These are phyloP conservation scores for Leccinellum albellum DNA, from an alignment of 768 basidiomycete genomes.

Conservation along the genomic window DNA sequence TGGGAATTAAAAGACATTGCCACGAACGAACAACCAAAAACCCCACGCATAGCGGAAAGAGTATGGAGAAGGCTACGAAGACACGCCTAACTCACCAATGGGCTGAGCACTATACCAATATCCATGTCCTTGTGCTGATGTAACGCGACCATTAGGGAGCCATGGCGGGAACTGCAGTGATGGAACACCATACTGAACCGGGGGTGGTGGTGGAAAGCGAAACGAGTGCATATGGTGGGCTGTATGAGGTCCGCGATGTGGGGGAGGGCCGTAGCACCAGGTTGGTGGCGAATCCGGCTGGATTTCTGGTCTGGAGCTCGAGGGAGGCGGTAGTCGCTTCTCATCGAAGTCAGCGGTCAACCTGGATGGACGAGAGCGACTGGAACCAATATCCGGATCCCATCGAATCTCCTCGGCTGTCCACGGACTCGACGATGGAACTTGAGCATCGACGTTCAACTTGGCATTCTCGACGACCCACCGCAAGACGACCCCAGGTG, in stretches of 20 bases:
- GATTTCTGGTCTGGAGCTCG: constrained; percentile 2
- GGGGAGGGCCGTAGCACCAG: constrained; percentile 9
- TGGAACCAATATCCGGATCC: constrained; percentile 9
- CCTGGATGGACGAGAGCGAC: neutral
- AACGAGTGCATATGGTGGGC: constrained; percentile 1
- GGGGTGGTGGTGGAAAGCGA: constrained; percentile 12
- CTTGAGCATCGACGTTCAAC: neutral
- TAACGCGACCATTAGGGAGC: constrained; percentile 10
- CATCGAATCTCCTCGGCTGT: constrained; percentile 8
- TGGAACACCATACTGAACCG: constrained; percentile 11
- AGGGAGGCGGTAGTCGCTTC: neutral
- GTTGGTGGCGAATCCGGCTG: constrained; percentile 9
- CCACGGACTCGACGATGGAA: neutral
- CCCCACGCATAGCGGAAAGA: neutral
- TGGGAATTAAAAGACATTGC: neutral
- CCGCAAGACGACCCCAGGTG: constrained; percentile 9
- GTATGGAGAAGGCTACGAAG: neutral
- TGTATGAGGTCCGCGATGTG: constrained; percentile 7
- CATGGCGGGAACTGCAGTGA: constrained; percentile 13
- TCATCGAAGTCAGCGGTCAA: neutral
- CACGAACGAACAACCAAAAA: neutral
- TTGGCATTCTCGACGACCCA: neutral
- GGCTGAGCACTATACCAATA: constrained; percentile 21
- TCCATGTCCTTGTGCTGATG: constrained; percentile 15
- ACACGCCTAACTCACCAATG: constrained; percentile 16